Evolutionary conservation across 352 stramenopile species (phyloP).

Genomic region (Peronospora tabacina): DNA sequence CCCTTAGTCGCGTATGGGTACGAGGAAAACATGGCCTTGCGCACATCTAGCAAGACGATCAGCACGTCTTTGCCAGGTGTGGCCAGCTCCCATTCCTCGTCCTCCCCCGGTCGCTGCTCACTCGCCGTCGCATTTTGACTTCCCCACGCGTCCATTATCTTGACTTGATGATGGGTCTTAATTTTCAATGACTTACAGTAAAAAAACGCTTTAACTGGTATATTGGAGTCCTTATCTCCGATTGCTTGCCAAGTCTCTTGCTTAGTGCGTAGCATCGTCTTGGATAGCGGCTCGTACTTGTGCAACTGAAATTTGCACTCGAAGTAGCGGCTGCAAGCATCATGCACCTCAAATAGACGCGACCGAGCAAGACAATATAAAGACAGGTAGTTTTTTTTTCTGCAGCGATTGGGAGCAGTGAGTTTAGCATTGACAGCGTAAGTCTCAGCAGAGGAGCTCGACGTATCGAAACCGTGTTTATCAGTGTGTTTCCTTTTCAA

Average conservation of each 20-base stretch:
- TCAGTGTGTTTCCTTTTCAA: too few relatives aligned
- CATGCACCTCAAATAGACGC: slow-evolving; percentile 28
- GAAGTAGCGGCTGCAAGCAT: slow-evolving; percentile 28
- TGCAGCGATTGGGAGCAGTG: slow-evolving; percentile 24
- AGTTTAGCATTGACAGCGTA: slow-evolving; percentile 12
- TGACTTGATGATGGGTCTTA: slow-evolving; percentile 9
- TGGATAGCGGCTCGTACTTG: slow-evolving; percentile 40
- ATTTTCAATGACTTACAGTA: slow-evolving; percentile 13
- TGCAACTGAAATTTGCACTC: slow-evolving; percentile 43
- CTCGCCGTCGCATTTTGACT: slow-evolving; percentile 15
- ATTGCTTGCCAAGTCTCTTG: neutral
- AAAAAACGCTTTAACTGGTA: neutral
- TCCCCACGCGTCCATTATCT: slow-evolving; percentile 41
- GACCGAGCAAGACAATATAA: slow-evolving; percentile 27
- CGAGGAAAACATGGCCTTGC: slow-evolving; percentile 52
- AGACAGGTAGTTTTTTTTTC: slow-evolving; percentile 28
- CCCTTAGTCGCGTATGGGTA: slow-evolving; percentile 21
- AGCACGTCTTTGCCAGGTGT: slow-evolving; percentile 69
- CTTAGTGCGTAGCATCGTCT: slow-evolving; percentile 29
- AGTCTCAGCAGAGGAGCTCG: too few relatives aligned
- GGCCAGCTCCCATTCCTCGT: slow-evolving; percentile 53
- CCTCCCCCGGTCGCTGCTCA: slow-evolving; percentile 20
- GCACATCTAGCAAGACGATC: slow-evolving; percentile 70
- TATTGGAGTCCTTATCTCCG: too few relatives aligned
- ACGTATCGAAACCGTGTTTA: too few relatives aligned